phyloP scores from a whole-genome alignment of 352 stramenopile species.

The Pythium apleroticum region DNA sequence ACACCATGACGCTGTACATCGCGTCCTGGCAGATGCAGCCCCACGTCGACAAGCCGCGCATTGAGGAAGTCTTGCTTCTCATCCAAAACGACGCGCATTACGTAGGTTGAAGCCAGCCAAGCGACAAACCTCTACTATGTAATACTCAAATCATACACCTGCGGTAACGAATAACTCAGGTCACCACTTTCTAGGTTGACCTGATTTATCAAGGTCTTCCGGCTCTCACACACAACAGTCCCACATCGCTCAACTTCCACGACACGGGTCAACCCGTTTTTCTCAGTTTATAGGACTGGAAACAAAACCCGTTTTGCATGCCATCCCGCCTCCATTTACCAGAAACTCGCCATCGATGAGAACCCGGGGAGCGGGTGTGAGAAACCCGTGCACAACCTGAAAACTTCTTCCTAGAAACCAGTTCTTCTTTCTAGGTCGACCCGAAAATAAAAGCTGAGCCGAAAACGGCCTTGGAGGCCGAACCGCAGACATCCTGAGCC shows the following conservation, averaged over 20 bases:
- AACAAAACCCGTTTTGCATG: background rate
- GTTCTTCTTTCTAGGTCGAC: conserved; percentile 8
- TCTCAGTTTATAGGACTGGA: background rate
- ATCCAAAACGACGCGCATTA: conserved; percentile 70
- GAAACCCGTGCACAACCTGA: background rate
- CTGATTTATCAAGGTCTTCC: conserved; percentile 27
- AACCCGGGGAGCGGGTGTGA: background rate
- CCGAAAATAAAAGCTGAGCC: conserved; percentile 20
- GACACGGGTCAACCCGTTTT: background rate
- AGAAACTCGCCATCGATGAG: background rate
- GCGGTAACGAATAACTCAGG: conserved; percentile 18
- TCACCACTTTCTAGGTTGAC: conserved; percentile 12
- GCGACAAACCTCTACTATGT: conserved; percentile 12
- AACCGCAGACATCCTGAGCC: background rate
- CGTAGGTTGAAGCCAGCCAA: conserved; percentile 10
- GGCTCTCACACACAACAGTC: background rate
- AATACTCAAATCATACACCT: conserved; percentile 13
- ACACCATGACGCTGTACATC: conserved; percentile 74
- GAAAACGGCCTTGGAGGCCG: background rate
- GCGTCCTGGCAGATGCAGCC: conserved; percentile 88
- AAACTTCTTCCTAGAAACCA: conserved; percentile 9
- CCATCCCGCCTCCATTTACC: conserved; percentile 7
- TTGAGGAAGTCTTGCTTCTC: conserved; percentile 64
- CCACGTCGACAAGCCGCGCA: conserved; percentile 55
- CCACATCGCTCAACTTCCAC: conserved; percentile 2